Conservation (phyloP, 2,329 filamentous ascomycete genomes). For the Penicillium psychrosexuale region DNA sequence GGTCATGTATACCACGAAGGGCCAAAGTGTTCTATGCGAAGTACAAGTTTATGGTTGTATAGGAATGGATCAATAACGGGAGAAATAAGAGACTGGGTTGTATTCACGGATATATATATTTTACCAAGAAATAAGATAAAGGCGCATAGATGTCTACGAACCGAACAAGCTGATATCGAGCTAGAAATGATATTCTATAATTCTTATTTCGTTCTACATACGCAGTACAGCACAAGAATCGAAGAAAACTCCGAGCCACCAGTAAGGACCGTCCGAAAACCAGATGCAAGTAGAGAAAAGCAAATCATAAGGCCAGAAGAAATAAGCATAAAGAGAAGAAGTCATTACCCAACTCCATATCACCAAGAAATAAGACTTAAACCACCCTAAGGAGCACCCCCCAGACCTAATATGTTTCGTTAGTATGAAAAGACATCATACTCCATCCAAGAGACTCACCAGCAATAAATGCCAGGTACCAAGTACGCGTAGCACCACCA, state of each 20-base stretch:
- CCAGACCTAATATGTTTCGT: constrained; percentile 4
- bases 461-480: constrained; percentile 78
- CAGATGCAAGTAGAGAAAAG: neutral
- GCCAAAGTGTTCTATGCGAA: too few species aligned
- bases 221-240: neutral
- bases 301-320: neutral
- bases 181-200: neutral
- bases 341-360: neutral
- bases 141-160: neutral
- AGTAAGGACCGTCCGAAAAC: neutral
- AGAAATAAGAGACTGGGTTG: neutral
- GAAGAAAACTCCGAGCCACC: neutral
- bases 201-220: neutral
- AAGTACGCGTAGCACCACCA: constrained; percentile 77
- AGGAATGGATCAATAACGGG: too few species aligned
- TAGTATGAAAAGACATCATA: neutral
- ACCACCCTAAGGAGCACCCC: constrained; percentile 2
- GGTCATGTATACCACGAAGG: too few species aligned
- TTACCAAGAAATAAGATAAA: neutral
- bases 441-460: constrained; percentile 45
- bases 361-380: neutral
- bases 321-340: neutral
- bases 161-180: neutral
- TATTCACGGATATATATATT: neutral
- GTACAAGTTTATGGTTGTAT: too few species aligned